phyloP scores from a whole-genome alignment of 192 early-diverging fungal species.

The Paraglomus occultum region DNA sequence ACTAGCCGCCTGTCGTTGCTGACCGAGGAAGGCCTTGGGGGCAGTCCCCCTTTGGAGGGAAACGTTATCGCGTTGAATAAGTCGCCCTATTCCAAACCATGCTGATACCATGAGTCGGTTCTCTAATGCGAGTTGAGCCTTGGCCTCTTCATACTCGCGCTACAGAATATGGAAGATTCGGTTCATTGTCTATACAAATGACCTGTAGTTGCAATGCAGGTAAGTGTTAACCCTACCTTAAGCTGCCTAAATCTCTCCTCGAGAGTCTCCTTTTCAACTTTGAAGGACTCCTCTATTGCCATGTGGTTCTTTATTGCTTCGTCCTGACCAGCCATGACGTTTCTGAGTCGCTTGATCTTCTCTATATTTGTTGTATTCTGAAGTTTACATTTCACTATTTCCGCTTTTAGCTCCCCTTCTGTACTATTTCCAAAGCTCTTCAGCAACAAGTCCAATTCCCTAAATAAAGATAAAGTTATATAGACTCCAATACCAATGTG shows the following conservation, averaged over 20 bases:
- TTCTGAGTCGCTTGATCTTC: constrained; percentile 36
- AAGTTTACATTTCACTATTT: constrained; percentile 27
- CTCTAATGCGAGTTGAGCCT: constrained; percentile 71
- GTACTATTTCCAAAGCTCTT: constrained; percentile 36
- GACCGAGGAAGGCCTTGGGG: constrained; percentile 38
- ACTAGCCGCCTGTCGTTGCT: constrained; percentile 39
- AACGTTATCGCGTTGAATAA: constrained; percentile 52
- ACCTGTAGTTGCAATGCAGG: not conserved
- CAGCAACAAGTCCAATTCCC: constrained; percentile 30
- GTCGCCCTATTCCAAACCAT: constrained; percentile 62
- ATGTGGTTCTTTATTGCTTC: constrained; percentile 42
- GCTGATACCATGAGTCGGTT: constrained; percentile 81
- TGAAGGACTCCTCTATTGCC: constrained; percentile 38
- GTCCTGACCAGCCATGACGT: constrained; percentile 37
- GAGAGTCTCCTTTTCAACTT: constrained; percentile 32
- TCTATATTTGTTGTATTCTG: constrained; percentile 39
- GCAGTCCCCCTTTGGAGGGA: constrained; percentile 36
- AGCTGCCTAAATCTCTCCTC: not conserved
- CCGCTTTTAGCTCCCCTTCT: constrained; percentile 41
- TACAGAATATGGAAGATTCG: constrained; percentile 42
- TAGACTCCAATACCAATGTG: constrained; percentile 30
- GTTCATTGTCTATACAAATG: constrained; percentile 19
- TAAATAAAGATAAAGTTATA: constrained; percentile 3
- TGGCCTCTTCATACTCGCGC: constrained; percentile 70
- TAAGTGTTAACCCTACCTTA: not conserved